Conservation (phyloP, 768 basidiomycete genomes). For the Leccinum broughii region DNA sequence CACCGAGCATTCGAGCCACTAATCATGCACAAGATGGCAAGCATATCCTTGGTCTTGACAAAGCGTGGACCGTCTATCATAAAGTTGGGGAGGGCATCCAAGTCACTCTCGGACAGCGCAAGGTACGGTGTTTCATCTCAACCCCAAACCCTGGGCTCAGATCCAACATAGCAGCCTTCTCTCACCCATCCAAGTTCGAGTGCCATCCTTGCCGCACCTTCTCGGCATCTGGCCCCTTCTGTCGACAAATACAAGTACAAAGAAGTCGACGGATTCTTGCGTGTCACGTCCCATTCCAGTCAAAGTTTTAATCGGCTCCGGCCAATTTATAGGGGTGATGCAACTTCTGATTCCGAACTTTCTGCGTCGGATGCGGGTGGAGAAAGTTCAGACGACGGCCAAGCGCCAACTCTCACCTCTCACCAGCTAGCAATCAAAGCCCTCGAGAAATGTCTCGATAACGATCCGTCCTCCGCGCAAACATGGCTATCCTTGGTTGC, state of each 20-base stretch:
- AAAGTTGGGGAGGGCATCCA: constrained; percentile 66
- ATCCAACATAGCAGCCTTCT: constrained; percentile 40
- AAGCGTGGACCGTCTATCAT: constrained; percentile 46
- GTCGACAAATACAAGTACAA: constrained; percentile 47
- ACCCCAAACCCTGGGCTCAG: constrained; percentile 7
- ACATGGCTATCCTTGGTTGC: constrained; percentile 67
- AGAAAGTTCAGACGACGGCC: constrained; percentile 39
- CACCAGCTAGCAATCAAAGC: constrained; percentile 58
- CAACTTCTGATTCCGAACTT: constrained; percentile 36
- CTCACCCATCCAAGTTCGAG: constrained; percentile 60
- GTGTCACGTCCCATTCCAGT: constrained; percentile 46
- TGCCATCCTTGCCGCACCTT: constrained; percentile 51
- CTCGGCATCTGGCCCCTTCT: constrained; percentile 45
- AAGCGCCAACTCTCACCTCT: constrained; percentile 41
- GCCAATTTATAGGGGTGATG: constrained; percentile 41
- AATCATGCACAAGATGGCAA: constrained; percentile 49
- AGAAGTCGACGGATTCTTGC: constrained; percentile 69
- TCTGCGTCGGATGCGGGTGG: constrained; percentile 32
- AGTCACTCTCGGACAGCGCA: constrained; percentile 46
- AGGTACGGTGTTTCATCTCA: constrained; percentile 34
- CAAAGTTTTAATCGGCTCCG: constrained; percentile 46
- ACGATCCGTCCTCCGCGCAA: constrained; percentile 51
- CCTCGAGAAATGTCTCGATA: constrained; percentile 55
- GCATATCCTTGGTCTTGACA: constrained; percentile 62
- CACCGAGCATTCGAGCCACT: constrained; percentile 38